Evolutionary conservation across 2,329 filamentous ascomycete species (phyloP), one percentile per base, ranked within the genome.

Genomic region (Fusarium algeriense): DNA sequence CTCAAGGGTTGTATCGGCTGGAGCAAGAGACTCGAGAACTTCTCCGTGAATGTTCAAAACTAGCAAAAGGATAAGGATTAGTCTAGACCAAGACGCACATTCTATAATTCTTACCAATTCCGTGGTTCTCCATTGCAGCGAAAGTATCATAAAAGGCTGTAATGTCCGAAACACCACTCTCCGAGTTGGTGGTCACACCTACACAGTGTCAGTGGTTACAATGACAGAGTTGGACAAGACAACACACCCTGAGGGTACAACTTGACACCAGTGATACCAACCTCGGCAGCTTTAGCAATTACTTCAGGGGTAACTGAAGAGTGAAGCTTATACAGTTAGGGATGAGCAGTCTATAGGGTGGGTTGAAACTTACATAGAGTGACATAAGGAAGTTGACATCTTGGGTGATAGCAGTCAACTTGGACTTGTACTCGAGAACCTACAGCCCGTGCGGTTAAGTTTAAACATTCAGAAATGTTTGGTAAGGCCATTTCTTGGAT

Each of bases 41-140:
- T 98, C 95, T 72, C 95, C 95, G 80, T 98, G 95, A n/a, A 98
- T 85, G 82, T 98, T 98, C 44, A 97, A 86, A n/a, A 97, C 88
- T 73, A 38, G 2, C 26, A n/a, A 15, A 32, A n/a, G 34, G 20
- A 32, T 2, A 28, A 8, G n/a, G 11, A n/a, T 72, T 32, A 71
- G 63, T 49, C 37, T 48, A n/a, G 17, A 17, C 34, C 45, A 13
- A 14, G 11, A 28, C 15, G 26, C 3, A 28, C 4, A 10, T 7
- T 19, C 13, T 13, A 35, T 15, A 23, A 48, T 58, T 77, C 78
- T 59, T 38, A 68, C 70, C 63, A 20, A 97, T 85, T 73, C 91
- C 90, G 73, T 94, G 89, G 65, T 90, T 84, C 79, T 97, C 92
- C 95, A 98, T 98, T 71, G 93, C 92, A n/a, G 87, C 88, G 78